Evolutionary conservation across 257 asterid genomes (phyloP), one percentile per base, ranked within the genome.

Genomic region (Fraxinus americana): DNA sequence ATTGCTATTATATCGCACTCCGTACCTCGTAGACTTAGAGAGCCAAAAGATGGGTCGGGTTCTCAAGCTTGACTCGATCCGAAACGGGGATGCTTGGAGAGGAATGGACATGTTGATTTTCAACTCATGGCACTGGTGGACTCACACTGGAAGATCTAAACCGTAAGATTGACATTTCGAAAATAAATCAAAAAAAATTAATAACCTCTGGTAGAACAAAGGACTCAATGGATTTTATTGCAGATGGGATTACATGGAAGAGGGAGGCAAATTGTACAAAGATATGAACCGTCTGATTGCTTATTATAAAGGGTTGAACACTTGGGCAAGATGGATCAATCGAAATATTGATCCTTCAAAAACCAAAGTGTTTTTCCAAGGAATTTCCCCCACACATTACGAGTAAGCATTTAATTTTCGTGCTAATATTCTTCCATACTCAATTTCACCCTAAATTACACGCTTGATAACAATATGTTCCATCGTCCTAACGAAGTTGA

Each of bases 111-210:
- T 94, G 63, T 43, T 94, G 78, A 85, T 93, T 48, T 93, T 93
- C 88, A 93, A 93, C 91, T 82, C 96, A 5, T 93, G 98, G 98
- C 98, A 93, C 43, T 94, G 98, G 98, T 94, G 98, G 98, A 92
- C 97, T 6, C 98, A 94, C 54, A 90, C 91, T 4, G 90, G 90
- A 27, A 84, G 84, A 38, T 87, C 94, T 39, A 95, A 90, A 61
- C 96, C 96, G 98, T 94, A 88, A 10, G 91, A 71, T 57, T 6
- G 14, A 52, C 61, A 7, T 54, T 32, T 5, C 10, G 19, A 2
- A 73, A 27, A 68, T 23, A 61, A 9, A 12, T 29, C n/a, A 6
- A 14, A 57, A 5, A 5, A 17, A n/a, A 34, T 34, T 2, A 57
- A n/a, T 17, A 17, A 57, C 57, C 29, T 5, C 8, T 30, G 5